Base-by-base conservation (phyloP, 2,329 filamentous ascomycete species). In the Cordyceps fumosorosea region DNA sequence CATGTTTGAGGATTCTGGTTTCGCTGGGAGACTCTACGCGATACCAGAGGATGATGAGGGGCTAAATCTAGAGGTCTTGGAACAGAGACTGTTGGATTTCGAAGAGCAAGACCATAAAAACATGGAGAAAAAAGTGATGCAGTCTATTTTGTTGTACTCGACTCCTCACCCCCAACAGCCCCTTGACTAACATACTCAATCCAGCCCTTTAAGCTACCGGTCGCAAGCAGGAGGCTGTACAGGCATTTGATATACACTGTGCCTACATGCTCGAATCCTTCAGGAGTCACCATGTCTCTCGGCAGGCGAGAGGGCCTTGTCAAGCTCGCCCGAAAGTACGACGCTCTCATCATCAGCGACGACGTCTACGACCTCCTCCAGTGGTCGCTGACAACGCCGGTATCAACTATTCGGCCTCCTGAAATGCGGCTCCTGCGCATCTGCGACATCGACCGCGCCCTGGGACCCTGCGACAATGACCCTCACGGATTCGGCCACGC, bases 311-410 rank as follows among this genome's bases (percentile, higher is more conserved):
- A 86, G 65, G 78, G 78, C 12, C 81, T 98, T 4, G 86, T 98
- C 29, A 78, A 79, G n/a, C 75, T 97, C 8, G 93, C 93, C 0
- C 83, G 93, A 62, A 80, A 86, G 63, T 86, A 89, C 72, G 87
- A 98, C 72, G 91, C 90, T 7, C 81, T 98, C n/a, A 76, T 97
- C 61, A 81, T 97, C 26, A 85, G 85, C 56, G 93, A 98, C 75
- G 95, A 98, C 72, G 92, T 98, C 7, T 98, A 98, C 72, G 93
- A 98, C 73, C 89, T 93, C 66, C 80, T 98, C 5, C 89, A 93
- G 71, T 97, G 92, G 91, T 82, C 84, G 2, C 68, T 77, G 1
- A 71, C 75, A 52, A 56, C 69, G 69, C 34, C 73, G 74, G 44
- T 77, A 72, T 65, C 67, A 44, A 58, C 64, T 44, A 63, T 64